Conservation (phyloP, 257 asterid genomes). For the Lycium barbarum region DNA sequence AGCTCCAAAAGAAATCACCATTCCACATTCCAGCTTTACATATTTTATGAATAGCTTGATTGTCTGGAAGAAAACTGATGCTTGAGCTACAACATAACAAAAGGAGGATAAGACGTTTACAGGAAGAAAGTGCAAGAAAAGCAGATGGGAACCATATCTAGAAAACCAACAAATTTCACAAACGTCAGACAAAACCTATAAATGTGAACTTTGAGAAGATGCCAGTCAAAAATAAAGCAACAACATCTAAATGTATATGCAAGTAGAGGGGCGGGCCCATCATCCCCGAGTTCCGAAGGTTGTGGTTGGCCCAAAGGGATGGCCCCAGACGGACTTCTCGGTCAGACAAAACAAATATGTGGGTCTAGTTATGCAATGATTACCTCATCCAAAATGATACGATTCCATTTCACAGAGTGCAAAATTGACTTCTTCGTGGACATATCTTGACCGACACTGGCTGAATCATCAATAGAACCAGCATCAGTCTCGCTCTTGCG, state of each 20-base stretch:
- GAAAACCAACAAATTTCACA: neutral
- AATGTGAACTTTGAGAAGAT: neutral
- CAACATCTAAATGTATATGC: neutral
- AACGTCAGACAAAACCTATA: neutral
- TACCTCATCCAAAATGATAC: slow-evolving; percentile 91
- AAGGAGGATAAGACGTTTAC: neutral
- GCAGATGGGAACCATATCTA: neutral
- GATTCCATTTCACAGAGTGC: slow-evolving; percentile 85
- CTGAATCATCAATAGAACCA: slow-evolving; percentile 39
- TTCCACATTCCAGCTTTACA: neutral
- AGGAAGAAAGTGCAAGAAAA: neutral
- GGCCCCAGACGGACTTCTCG: neutral
- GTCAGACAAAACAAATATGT: neutral
- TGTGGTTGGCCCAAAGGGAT: neutral
- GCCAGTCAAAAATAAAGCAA: neutral
- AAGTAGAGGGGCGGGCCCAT: neutral
- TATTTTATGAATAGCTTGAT: slow-evolving; percentile 1
- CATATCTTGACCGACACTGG: slow-evolving; percentile 39
- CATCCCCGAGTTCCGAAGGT: neutral
- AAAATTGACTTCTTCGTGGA: slow-evolving; percentile 61
- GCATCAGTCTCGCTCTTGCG: slow-evolving; percentile 38
- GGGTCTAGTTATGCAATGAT: neutral
- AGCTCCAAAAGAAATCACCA: neutral
- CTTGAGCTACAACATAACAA: neutral
- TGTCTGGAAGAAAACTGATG: neutral